Evolutionary conservation across 2,329 filamentous ascomycete species (phyloP).

Genomic region (Magnaporthiopsis incrustans): DNA sequence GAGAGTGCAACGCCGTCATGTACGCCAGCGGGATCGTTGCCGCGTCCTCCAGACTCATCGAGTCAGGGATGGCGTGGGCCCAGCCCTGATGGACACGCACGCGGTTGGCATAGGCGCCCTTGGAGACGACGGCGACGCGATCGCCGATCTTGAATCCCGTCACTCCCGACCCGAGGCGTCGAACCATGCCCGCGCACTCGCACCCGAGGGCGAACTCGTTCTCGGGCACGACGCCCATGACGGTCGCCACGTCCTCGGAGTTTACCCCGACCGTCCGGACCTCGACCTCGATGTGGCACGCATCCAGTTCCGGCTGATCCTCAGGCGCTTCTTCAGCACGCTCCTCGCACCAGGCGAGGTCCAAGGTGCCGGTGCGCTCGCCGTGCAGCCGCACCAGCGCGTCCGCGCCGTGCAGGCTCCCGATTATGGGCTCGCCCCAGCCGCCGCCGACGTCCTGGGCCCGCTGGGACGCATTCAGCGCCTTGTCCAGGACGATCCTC

Average conservation of each 20-base stretch:
- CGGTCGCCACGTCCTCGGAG: slow-evolving; percentile 28
- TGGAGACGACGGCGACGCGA: slow-evolving; percentile 2
- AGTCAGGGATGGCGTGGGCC: slow-evolving; percentile 16
- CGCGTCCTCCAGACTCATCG: slow-evolving; percentile 14
- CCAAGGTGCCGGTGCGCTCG: too few species aligned
- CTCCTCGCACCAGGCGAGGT: too few species aligned
- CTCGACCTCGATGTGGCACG: slow-evolving; percentile 22
- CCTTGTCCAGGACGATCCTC: too few species aligned
- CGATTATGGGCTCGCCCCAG: too few species aligned
- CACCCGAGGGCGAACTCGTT: slow-evolving; percentile 15
- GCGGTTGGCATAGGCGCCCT: neutral
- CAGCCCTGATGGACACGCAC: too few species aligned
- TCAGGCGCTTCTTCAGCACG: too few species aligned
- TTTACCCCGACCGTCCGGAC: slow-evolving; percentile 24
- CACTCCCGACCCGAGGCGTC: slow-evolving; percentile 13
- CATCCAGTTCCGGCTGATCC: neutral
- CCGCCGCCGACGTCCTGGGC: too few species aligned
- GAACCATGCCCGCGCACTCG: slow-evolving; percentile 20
- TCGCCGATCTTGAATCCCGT: slow-evolving; percentile 22
- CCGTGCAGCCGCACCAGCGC: too few species aligned
- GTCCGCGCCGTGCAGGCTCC: too few species aligned
- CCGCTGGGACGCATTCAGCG: too few species aligned
- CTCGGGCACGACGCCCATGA: slow-evolving; percentile 16
- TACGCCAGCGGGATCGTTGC: slow-evolving; percentile 22
- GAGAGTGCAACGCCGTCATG: slow-evolving; percentile 20